Evolutionary conservation across 2,329 filamentous ascomycete species (phyloP).

Genomic region (Pseudopyrenochaeta lycopersici): DNA sequence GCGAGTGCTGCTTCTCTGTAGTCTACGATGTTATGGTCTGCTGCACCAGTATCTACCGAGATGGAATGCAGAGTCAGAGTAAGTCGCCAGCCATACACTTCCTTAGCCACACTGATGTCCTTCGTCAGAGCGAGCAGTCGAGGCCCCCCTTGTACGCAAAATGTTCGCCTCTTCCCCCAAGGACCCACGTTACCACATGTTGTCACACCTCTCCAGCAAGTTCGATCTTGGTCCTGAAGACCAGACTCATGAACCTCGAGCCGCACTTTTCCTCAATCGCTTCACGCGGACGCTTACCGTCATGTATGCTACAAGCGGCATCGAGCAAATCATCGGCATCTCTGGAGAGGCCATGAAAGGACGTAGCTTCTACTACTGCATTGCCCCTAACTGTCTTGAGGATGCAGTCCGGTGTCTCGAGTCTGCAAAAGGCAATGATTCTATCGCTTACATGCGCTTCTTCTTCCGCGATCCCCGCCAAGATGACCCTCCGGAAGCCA

Average conservation of each 20-base stretch:
- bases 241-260: constrained; percentile 77
- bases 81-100: constrained; percentile 51
- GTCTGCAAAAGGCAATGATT: constrained; percentile 88
- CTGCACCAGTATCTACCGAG: constrained; percentile 79
- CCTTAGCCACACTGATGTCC: constrained; percentile 11
- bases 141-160: constrained; percentile 79
- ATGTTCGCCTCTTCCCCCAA: constrained; percentile 82
- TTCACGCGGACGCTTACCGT: constrained; percentile 84
- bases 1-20: constrained; percentile 89
- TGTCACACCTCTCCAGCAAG: constrained; percentile 83
- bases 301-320: constrained; percentile 85
- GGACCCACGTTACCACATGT: constrained; percentile 89
- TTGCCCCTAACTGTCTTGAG: constrained; percentile 77
- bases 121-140: constrained; percentile 74
- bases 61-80: constrained; percentile 77
- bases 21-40: constrained; percentile 89
- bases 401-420: constrained; percentile 83
- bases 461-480: constrained; percentile 79
- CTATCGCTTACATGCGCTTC: constrained; percentile 88
- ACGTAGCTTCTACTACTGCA: constrained; percentile 88
- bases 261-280: constrained; percentile 84
- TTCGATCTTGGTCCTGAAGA: constrained; percentile 67
- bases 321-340: constrained; percentile 79
- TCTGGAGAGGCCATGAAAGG: constrained; percentile 73
- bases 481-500: constrained; percentile 48